Base-by-base conservation (phyloP, 768 basidiomycete genomes). In the Boletus patriciae region DNA sequence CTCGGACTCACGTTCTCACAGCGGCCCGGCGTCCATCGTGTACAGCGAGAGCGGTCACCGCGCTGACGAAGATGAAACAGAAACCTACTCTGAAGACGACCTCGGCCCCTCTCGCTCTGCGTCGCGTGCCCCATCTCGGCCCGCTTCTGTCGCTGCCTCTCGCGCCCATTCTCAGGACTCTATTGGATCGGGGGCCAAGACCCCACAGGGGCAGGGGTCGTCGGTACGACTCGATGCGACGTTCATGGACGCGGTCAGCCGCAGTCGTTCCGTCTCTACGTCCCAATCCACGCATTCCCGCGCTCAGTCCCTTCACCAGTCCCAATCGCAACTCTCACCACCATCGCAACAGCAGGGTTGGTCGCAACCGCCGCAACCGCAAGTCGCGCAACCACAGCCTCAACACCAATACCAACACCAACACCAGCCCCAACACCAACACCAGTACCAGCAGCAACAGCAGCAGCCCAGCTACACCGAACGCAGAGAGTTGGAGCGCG, bases 1-100 rank as follows among this genome's bases (percentile, higher is more conserved):
- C 12, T 18, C 12, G 4, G 6, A 45, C 42, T 55, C 46, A 58
- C 43, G n/a, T n/a, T 58, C 4, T 52, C 23, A 29, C 57, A 90
- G 89, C 57, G 89, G 89, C 18, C 89, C 89, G 4, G 89, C 88
- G 1, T 83, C 85, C 8, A 92, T 92, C 53, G 82, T 92, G 12
- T 91, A 89, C 73, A 91, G 88, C 66, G 89, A 92, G 72, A 80
- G 87, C 50, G 88, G 89, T 0, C 83, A 84, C 59, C 82, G 88
- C 52, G 77, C 80, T 6, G 87, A 88, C 36, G 88, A 91, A 66
- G 88, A 89, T 36, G 89, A 90, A 61, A 77, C 76, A 0, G 87
- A 89, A 58, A 66, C 70, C 13, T 83, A 79, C 54, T 83, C 84
- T 0, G 88, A 89, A 67, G 88, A 90, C 54, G 87, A 89, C 55